A percentile compares a stretch with the other conserved stretches of the same genome.
phyloP scores from a whole-genome alignment of 1,284 basidiomycete genomes.

The Sporisorium iseilematis-ciliati region DNA sequence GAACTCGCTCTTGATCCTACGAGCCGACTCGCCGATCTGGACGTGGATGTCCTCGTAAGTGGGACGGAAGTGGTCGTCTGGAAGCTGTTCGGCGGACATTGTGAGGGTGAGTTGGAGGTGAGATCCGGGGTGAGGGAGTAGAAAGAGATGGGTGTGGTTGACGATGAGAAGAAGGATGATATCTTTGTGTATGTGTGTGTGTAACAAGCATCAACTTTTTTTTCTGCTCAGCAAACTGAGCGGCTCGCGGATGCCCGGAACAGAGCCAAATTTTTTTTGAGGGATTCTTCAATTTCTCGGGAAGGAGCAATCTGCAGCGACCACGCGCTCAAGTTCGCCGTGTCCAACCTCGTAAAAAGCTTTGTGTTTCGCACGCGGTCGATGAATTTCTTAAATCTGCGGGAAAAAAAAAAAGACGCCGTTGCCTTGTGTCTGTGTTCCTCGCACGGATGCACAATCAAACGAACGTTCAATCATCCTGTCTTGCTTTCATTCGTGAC shows the following conservation, averaged over 20 bases:
- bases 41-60: conserved; percentile 69
- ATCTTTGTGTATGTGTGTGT: not conserved
- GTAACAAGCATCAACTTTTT: conserved; percentile 8
- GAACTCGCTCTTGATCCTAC: conserved; percentile 63
- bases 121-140: not conserved
- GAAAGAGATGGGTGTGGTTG: not conserved
- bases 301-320: not conserved
- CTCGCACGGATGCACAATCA: conserved; percentile 10
- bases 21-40: conserved; percentile 61
- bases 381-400: no score
- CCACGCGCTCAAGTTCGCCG: no score
- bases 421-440: not conserved
- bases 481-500: not conserved
- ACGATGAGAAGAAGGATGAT: not conserved
- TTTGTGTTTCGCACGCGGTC: no score
- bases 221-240: not conserved
- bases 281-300: not conserved
- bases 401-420: not conserved
- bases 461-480: not conserved
- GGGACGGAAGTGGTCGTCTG: conserved; percentile 68
- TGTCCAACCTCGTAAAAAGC: no score
- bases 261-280: not conserved
- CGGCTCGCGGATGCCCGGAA: conserved; percentile 2
- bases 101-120: conserved; percentile 1
- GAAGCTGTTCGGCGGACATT: conserved; percentile 49